Percentiles rank a stretch among this genome's conserved stretches.
Evolutionary conservation across 2,329 filamentous ascomycete genomes (phyloP).

Genomic region (Penicillium sp.): DNA sequence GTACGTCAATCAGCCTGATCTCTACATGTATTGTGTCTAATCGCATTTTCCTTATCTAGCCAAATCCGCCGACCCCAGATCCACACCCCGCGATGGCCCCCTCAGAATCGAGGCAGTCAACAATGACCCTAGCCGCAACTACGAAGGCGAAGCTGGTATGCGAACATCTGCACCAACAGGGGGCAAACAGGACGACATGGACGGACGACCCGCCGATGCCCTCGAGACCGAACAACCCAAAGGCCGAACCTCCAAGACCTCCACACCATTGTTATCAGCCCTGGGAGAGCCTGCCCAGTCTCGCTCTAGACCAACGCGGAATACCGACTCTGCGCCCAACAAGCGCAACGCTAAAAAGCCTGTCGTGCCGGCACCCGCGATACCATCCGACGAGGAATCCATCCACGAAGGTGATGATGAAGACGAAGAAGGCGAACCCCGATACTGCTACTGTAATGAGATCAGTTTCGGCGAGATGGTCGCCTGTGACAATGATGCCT

Average conservation of each 20-base stretch:
- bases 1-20: conserved; percentile 35
- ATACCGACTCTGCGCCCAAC: conserved; percentile 35
- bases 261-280: conserved; percentile 40
- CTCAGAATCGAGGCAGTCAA: conserved; percentile 37
- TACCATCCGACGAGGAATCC: conserved; percentile 43
- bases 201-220: conserved; percentile 31
- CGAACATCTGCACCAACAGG: conserved; percentile 20
- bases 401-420: conserved; percentile 58
- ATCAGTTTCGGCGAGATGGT: conserved; percentile 85
- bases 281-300: conserved; percentile 35
- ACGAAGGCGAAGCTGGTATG: conserved; percentile 23
- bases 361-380: conserved; percentile 26
- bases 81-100: conserved; percentile 51
- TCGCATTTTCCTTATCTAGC: conserved; percentile 21
- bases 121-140: conserved; percentile 33
- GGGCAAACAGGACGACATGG: conserved; percentile 38
- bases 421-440: conserved; percentile 66
- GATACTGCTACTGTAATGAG: conserved; percentile 77
- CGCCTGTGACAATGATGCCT: conserved; percentile 72
- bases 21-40: conserved; percentile 22
- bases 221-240: conserved; percentile 37
- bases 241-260: conserved; percentile 42
- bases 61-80: conserved; percentile 52
- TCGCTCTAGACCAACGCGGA: conserved; percentile 37
- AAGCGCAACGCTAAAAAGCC: conserved; percentile 41